phyloP scores from a whole-genome alignment of 2,329 filamentous ascomycete genomes.

The Fusarium sp. region DNA sequence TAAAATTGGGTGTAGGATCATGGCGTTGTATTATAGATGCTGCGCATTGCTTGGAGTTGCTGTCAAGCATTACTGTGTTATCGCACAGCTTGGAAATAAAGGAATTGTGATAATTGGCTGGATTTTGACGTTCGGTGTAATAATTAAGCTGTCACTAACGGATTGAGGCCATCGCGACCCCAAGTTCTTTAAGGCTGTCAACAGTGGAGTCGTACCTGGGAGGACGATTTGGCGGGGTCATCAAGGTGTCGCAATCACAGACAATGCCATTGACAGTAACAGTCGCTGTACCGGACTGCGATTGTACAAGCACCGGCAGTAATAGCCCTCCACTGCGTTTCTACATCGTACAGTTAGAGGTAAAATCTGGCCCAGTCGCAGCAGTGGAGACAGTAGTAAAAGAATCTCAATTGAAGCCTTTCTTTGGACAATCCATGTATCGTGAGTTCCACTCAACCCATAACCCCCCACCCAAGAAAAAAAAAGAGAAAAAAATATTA shows the following conservation, averaged over 20 bases:
- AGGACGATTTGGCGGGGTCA: neutral
- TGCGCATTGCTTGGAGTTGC: neutral
- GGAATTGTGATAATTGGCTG: too few relatives aligned
- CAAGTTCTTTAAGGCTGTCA: neutral
- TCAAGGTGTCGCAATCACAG: neutral
- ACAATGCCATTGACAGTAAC: neutral
- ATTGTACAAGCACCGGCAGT: too few relatives aligned
- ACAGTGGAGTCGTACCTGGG: neutral
- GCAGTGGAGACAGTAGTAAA: neutral
- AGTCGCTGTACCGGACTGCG: neutral
- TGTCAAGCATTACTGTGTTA: neutral
- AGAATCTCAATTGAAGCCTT: neutral
- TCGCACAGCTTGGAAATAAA: neutral
- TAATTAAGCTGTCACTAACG: neutral
- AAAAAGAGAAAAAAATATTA: neutral
- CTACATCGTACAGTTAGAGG: too few relatives aligned
- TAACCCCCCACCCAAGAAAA: constrained; percentile 15
- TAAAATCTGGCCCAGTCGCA: neutral
- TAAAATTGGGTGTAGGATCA: constrained; percentile 2
- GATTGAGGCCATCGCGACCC: neutral
- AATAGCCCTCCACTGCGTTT: too few relatives aligned
- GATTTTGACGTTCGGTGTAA: neutral
- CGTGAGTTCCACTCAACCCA: constrained; percentile 11
- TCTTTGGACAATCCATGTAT: constrained; percentile 3
- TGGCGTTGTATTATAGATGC: neutral